A percentile compares a stretch with the other conserved stretches of the same genome.
Conservation (phyloP, 75 land plant species). For the Pinus tabuliformis region DNA sequence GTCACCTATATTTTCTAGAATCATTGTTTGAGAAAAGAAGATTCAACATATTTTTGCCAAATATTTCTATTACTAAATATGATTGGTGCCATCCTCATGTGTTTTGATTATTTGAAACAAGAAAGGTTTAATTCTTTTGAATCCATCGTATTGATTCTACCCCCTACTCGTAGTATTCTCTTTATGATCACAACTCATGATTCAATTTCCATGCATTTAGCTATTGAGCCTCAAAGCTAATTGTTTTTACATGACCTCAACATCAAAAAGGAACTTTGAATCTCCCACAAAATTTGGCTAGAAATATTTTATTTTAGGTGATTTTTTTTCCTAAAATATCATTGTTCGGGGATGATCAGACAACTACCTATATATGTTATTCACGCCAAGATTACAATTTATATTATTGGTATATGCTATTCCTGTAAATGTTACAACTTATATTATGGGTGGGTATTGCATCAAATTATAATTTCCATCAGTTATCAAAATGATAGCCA, state of each 20-base stretch:
- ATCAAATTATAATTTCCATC: too few relatives aligned
- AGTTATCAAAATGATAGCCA: too few relatives aligned
- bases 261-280: background rate
- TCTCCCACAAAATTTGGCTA: constrained; percentile 20
- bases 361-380: background rate
- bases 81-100: constrained; percentile 16
- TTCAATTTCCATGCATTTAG: constrained; percentile 19
- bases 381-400: too few relatives aligned
- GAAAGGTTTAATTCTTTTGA: constrained; percentile 14
- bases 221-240: too few relatives aligned
- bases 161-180: constrained; percentile 9
- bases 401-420: background rate
- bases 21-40: too few relatives aligned
- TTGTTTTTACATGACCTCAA: constrained; percentile 11
- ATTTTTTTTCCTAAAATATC: background rate
- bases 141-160: constrained; percentile 8
- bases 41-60: background rate
- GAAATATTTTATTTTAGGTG: constrained; percentile 35
- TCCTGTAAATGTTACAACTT: too few relatives aligned
- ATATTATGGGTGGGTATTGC: too few relatives aligned
- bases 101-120: constrained; percentile 13
- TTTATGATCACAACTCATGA: constrained; percentile 3
- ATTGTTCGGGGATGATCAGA: background rate
- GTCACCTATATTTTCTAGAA: too few relatives aligned
- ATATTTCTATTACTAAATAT: background rate